Base-by-base conservation (phyloP, 179 eudicot genomes). In the Beta macrorhiza region DNA sequence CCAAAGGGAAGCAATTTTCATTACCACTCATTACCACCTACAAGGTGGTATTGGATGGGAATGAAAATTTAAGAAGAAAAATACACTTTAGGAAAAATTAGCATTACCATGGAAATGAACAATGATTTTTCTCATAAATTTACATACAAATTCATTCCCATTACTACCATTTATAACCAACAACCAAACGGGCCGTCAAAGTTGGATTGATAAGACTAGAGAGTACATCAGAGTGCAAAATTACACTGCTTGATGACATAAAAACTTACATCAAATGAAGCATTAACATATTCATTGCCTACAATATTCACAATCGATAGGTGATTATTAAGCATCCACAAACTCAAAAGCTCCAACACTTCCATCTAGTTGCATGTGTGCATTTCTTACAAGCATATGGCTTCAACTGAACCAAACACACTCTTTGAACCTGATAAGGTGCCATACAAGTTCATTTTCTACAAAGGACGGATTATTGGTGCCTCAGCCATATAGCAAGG, bases 221-320 rank as follows among this genome's bases (percentile, higher is more conserved):
- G 42, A 69, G 29, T 78, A 84, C 84, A 84, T 84, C 82, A 78
- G 79, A 78, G 87, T 68, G 87, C 79, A 78, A 81, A 49, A 80
- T 59, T 84, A 81, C 87, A 84, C 84, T 56, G 78, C 82, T 81
- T 81, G 84, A 84, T 81, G 84, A 73, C 82, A 42, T 78, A 78
- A 81, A 84, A 78, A 81, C 65, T 69, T 81, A 70, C 84, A 81
- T 52, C 62, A 76, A 84, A 77, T 78, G 74, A 82, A 82, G 67
- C 77, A 82, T 74, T 22, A 75, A 73, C 84, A 81, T 61, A 71
- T 78, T 84, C 73, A 84, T 72, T 37, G 76, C 84, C 87, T 84
- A 84, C 79, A 81, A 84, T 84, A 81, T 84, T 81, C 87, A 84
- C 84, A 84, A 78, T 29, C 14, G 76, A 84, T 56, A 68, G n/a